These are phyloP conservation scores for Kodamaea neixiangensis DNA, from an alignment of 805 yeast species.

Conservation along the genomic window DNA sequence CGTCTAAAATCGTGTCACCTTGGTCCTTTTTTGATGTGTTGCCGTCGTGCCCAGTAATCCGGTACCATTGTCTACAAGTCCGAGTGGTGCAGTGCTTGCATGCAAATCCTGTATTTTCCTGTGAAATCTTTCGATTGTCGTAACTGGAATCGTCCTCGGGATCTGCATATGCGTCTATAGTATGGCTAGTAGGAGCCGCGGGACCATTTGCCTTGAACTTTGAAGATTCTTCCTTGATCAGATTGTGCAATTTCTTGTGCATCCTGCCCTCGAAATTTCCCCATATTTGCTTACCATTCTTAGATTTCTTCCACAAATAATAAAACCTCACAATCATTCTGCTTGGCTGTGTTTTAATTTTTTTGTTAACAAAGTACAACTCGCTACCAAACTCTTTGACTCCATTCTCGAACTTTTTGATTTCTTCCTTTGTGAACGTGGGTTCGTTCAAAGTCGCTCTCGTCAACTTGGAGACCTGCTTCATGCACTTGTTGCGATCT, in stretches of 20 bases:
- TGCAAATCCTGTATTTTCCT: conserved; percentile 42
- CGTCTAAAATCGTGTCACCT: conserved; percentile 15
- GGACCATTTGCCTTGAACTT: neutral
- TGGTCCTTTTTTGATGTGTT: conserved; percentile 30
- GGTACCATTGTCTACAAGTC: conserved; percentile 63
- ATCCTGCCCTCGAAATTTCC: conserved; percentile 74
- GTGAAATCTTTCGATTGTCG: conserved; percentile 52
- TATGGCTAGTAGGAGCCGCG: conserved; percentile 7
- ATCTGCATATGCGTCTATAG: conserved; percentile 55
- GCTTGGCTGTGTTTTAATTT: conserved; percentile 70
- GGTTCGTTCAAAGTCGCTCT: conserved; percentile 74
- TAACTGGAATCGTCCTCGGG: conserved; percentile 72
- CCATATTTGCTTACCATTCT: conserved; percentile 76
- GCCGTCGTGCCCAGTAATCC: conserved; percentile 61
- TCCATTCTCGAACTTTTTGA: conserved; percentile 70
- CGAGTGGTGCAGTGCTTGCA: conserved; percentile 75
- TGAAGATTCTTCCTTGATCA: conserved; percentile 11
- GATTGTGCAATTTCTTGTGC: conserved; percentile 54
- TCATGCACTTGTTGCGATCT: conserved; percentile 51
- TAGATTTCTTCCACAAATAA: conserved; percentile 89
- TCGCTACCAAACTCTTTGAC: conserved; percentile 76
- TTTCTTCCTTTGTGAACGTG: conserved; percentile 63
- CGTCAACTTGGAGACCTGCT: conserved; percentile 47
- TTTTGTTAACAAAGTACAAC: conserved; percentile 67
- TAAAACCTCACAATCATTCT: conserved; percentile 84